Percentiles rank a stretch among this genome's conserved stretches.
These are phyloP conservation scores for Pseudonectria buxi DNA, from an alignment of 2,329 filamentous ascomycete species.

Conservation along the genomic window DNA sequence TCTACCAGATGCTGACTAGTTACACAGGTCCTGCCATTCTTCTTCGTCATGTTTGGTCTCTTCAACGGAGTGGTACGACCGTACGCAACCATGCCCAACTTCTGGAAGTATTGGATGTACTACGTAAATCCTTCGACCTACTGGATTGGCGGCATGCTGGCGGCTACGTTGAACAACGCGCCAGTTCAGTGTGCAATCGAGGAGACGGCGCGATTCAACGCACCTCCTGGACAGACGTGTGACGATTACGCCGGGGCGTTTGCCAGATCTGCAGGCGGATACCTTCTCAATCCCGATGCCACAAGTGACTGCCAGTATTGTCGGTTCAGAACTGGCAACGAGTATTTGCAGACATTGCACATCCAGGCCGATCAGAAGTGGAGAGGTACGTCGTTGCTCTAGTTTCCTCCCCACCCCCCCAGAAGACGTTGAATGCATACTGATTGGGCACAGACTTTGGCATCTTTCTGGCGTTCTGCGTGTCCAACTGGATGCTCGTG, in stretches of 20 bases:
- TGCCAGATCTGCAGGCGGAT: constrained; percentile 45
- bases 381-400: constrained; percentile 43
- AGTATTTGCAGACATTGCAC: constrained; percentile 57
- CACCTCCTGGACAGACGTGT: constrained; percentile 60
- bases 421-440: neutral
- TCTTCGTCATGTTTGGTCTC: constrained; percentile 69
- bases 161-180: constrained; percentile 50
- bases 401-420: neutral
- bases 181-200: constrained; percentile 39
- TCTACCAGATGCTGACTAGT: neutral
- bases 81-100: constrained; percentile 56
- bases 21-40: constrained; percentile 59
- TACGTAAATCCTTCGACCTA: constrained; percentile 63
- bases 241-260: constrained; percentile 56
- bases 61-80: constrained; percentile 75
- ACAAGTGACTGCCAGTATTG: constrained; percentile 62
- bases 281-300: constrained; percentile 55
- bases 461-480: constrained; percentile 63
- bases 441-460: constrained; percentile 45
- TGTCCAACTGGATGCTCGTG: constrained; percentile 64
- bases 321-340: constrained; percentile 46
- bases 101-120: constrained; percentile 70
- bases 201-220: constrained; percentile 44
- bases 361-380: constrained; percentile 55
- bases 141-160: constrained; percentile 64